Evolutionary conservation across 176 grass and related monocot species (phyloP).

Genomic region (Zea luxurians): DNA sequence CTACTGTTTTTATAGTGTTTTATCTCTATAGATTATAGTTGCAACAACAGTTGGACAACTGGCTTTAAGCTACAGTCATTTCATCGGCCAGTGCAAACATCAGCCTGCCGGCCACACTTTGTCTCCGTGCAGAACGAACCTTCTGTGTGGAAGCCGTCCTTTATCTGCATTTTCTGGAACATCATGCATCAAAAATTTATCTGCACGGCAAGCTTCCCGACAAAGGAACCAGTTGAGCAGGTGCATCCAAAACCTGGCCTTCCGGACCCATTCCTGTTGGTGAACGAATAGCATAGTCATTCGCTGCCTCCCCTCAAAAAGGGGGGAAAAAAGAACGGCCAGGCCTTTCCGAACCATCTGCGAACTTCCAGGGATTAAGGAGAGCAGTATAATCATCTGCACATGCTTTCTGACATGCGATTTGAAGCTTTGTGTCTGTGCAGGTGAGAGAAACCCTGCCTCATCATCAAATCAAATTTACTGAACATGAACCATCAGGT

Average conservation of each 20-base stretch:
- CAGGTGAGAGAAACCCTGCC: not conserved
- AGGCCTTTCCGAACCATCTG: not conserved
- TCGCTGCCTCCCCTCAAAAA: not conserved
- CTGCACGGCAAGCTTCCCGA: slow-evolving; percentile 7
- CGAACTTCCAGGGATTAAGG: not conserved
- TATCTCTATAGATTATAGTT: too few relatives aligned
- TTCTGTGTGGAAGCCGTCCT: not conserved
- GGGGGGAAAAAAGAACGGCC: not conserved
- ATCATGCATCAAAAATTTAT: not conserved
- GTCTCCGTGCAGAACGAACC: slow-evolving; percentile 11
- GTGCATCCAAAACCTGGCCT: slow-evolving; percentile 25
- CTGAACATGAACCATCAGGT: not conserved
- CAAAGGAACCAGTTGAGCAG: slow-evolving; percentile 14
- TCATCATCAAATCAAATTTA: not conserved
- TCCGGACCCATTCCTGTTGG: slow-evolving; percentile 7
- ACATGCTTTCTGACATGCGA: not conserved
- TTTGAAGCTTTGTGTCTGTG: slow-evolving; percentile 7
- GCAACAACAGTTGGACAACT: too few relatives aligned
- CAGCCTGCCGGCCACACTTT: slow-evolving; percentile 30
- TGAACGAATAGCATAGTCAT: not conserved
- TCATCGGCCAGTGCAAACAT: slow-evolving; percentile 6
- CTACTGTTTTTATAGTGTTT: too few relatives aligned
- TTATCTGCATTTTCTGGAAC: slow-evolving; percentile 15
- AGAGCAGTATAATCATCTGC: not conserved
- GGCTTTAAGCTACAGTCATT: too few relatives aligned